phyloP scores from a whole-genome alignment of 441 rosid species.

The Brassica balearica region DNA sequence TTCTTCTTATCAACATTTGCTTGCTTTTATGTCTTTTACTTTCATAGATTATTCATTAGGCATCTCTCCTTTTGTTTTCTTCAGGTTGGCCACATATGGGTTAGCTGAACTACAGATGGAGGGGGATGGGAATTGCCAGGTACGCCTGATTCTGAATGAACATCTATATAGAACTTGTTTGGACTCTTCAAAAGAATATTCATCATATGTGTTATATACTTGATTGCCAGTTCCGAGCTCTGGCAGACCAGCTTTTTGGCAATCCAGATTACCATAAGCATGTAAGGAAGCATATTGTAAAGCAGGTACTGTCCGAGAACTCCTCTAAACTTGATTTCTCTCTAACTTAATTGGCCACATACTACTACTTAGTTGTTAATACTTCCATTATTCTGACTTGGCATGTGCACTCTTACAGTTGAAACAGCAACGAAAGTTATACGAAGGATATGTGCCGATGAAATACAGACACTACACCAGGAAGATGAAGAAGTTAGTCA shows the following conservation, averaged over 20 bases:
- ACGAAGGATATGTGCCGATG: slow-evolving; percentile 90
- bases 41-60: not conserved
- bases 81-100: slow-evolving; percentile 81
- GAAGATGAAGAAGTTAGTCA: slow-evolving; percentile 86
- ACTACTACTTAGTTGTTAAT: not conserved
- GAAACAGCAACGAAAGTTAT: slow-evolving; percentile 69
- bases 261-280: slow-evolving; percentile 83
- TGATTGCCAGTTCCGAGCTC: slow-evolving; percentile 81
- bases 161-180: slow-evolving; percentile 18
- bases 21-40: not conserved
- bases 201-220: slow-evolving; percentile 23
- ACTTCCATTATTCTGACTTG: slow-evolving; percentile 6
- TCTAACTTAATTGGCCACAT: not conserved
- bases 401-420: slow-evolving; percentile 55
- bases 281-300: slow-evolving; percentile 79
- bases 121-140: slow-evolving; percentile 99
- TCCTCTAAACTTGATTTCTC: not conserved
- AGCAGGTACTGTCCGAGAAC: slow-evolving; percentile 65
- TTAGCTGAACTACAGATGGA: slow-evolving; percentile 88
- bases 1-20: slow-evolving; percentile 23
- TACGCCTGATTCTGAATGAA: slow-evolving; percentile 23
- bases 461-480: slow-evolving; percentile 78
- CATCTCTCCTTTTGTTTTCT: slow-evolving; percentile 24
- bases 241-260: slow-evolving; percentile 92
- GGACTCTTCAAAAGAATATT: slow-evolving; percentile 3